These are phyloP conservation scores for Trypanosoma avium DNA, from an alignment of 208 protist species.

Conservation along the genomic window DNA sequence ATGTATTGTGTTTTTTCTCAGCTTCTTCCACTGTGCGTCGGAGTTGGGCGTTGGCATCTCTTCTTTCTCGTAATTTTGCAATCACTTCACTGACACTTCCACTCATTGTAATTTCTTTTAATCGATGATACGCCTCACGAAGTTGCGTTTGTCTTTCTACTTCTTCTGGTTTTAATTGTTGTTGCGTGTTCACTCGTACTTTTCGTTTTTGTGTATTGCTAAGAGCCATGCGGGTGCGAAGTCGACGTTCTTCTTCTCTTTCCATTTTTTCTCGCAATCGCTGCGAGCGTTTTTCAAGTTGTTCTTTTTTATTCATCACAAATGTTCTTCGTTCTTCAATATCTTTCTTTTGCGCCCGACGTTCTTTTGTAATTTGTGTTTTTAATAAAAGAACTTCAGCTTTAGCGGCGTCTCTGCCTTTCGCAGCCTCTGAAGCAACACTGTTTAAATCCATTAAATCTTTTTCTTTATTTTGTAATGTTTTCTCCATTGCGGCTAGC, in stretches of 20 bases:
- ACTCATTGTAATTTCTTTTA: conserved; percentile 91
- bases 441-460: conserved; percentile 89
- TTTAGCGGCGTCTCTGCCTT: conserved; percentile 80
- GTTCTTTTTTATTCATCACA: conserved; percentile 73
- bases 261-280: conserved; percentile 60
- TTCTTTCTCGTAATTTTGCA: conserved; percentile 79
- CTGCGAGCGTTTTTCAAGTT: conserved; percentile 63
- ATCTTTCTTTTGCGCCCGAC: conserved; percentile 78
- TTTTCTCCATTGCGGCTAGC: conserved; percentile 86
- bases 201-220: conserved; percentile 29
- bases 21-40: conserved; percentile 61
- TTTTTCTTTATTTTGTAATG: conserved; percentile 85
- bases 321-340: conserved; percentile 81
- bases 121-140: conserved; percentile 88
- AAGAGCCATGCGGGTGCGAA: conserved; percentile 23
- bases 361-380: conserved; percentile 65
- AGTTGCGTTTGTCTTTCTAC: conserved; percentile 65
- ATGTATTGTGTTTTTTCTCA: conserved; percentile 44
- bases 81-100: conserved; percentile 87
- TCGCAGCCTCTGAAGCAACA: conserved; percentile 84
- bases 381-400: conserved; percentile 79
- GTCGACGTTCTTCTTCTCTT: conserved; percentile 73
- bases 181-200: conserved; percentile 20
- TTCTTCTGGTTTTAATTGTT: conserved; percentile 49
- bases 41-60: conserved; percentile 81